A percentile compares a stretch with the other conserved stretches of the same genome.
These are phyloP conservation scores for Colletotrichum sp. DNA, from an alignment of 2,329 filamentous ascomycete species.

Conservation along the genomic window DNA sequence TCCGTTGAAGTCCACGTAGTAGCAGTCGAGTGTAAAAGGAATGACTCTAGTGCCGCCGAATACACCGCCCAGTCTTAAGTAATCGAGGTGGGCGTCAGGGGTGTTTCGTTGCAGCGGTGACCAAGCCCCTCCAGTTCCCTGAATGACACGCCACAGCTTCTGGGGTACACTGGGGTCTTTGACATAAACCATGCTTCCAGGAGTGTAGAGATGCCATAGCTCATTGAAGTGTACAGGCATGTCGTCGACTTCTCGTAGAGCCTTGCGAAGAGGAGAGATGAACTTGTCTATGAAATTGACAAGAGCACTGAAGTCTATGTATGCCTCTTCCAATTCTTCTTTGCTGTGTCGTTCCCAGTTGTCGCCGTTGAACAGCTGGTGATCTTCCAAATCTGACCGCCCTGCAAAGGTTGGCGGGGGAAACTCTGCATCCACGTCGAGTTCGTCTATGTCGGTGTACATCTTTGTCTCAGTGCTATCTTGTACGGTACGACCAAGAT, in stretches of 20 bases:
- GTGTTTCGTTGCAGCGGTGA: too few relatives aligned
- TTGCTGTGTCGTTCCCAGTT: too few relatives aligned
- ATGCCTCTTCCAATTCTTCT: not conserved
- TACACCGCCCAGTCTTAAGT: not conserved
- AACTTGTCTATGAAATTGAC: not conserved
- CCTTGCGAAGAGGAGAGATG: not conserved
- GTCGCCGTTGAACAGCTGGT: too few relatives aligned
- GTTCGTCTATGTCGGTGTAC: too few relatives aligned
- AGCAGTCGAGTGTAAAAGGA: not conserved
- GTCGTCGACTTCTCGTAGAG: fast-evolving
- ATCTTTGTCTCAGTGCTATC: too few relatives aligned
- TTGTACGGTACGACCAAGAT: too few relatives aligned
- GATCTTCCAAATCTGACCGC: too few relatives aligned
- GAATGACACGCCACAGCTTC: not conserved
- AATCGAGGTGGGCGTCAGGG: not conserved
- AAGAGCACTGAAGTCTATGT: not conserved
- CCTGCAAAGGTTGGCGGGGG: too few relatives aligned
- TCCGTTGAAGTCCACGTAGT: not conserved
- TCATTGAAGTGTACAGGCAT: not conserved
- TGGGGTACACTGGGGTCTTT: not conserved
- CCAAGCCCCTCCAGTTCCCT: not conserved
- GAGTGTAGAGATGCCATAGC: not conserved
- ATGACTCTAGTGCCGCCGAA: not conserved
- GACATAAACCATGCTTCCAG: not conserved
- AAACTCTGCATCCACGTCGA: too few relatives aligned